Percentiles rank a stretch among this genome's conserved stretches.
phyloP scores from a whole-genome alignment of 1,139 yeast species.

The Protomyces inundatus region DNA sequence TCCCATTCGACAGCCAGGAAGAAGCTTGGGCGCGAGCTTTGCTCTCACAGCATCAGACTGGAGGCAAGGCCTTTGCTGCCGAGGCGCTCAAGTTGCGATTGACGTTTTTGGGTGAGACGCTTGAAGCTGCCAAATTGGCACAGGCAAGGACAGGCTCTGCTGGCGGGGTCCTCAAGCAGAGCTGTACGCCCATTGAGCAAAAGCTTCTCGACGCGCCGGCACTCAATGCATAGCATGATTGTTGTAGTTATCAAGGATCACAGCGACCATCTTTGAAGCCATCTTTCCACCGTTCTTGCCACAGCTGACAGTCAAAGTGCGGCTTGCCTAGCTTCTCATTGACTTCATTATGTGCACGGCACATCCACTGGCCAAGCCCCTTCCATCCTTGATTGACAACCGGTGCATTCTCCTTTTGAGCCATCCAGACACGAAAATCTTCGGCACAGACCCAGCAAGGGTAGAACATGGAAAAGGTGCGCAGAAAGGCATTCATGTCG shows the following conservation, averaged over 20 bases:
- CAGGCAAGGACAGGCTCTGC: background rate
- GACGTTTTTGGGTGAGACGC: slow-evolving; percentile 8
- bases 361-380: slow-evolving; percentile 82
- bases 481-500: slow-evolving; percentile 66
- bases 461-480: slow-evolving; percentile 69
- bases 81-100: slow-evolving; percentile 20
- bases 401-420: slow-evolving; percentile 52
- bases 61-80: background rate
- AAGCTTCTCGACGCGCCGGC: background rate
- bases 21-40: slow-evolving; percentile 6
- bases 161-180: background rate
- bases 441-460: slow-evolving; percentile 95
- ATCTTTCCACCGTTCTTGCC: slow-evolving; percentile 80
- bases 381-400: slow-evolving; percentile 60
- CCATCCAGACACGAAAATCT: slow-evolving; percentile 66
- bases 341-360: slow-evolving; percentile 91
- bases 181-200: background rate
- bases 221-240: background rate
- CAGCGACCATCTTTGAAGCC: slow-evolving; percentile 34
- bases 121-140: slow-evolving; percentile 2
- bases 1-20: slow-evolving; percentile 11
- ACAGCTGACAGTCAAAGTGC: slow-evolving; percentile 73
- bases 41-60: background rate
- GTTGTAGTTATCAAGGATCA: slow-evolving; percentile 20
- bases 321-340: slow-evolving; percentile 81